Evolutionary conservation across 768 basidiomycete species (phyloP).

Genomic region (Termitomyces sp.): DNA sequence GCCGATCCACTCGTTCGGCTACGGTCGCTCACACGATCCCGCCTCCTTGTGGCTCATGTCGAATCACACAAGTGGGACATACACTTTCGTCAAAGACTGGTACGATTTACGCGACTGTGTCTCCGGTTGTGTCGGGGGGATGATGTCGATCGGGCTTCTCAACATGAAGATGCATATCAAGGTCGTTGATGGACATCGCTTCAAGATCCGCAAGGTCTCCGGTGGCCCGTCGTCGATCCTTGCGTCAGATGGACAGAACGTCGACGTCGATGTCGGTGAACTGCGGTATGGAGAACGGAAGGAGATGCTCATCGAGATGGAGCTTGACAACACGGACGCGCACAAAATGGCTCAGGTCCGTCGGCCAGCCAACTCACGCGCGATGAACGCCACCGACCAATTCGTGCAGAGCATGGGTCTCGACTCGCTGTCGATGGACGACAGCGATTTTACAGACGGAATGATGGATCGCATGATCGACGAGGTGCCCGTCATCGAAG

Average conservation of each 20-base stretch:
- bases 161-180: slow-evolving; percentile 96
- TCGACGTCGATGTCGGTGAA: slow-evolving; percentile 94
- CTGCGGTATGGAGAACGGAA: slow-evolving; percentile 94
- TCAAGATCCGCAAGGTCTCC: slow-evolving; percentile 92
- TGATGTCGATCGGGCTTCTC: slow-evolving; percentile 92
- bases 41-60: slow-evolving; percentile 99
- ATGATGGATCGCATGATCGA: slow-evolving; percentile 98
- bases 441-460: slow-evolving; percentile 77
- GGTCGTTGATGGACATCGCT: slow-evolving; percentile 85
- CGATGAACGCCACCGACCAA: slow-evolving; percentile 81
- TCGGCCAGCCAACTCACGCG: slow-evolving; percentile 23
- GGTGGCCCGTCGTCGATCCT: slow-evolving; percentile 87
- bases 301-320: slow-evolving; percentile 96
- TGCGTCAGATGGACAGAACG: slow-evolving; percentile 88
- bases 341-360: slow-evolving; percentile 32
- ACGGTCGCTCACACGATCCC: slow-evolving; percentile 95
- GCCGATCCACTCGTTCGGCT: slow-evolving; percentile 96
- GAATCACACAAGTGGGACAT: slow-evolving; percentile 95
- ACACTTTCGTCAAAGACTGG: slow-evolving; percentile 98
- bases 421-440: slow-evolving; percentile 70
- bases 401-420: slow-evolving; percentile 86
- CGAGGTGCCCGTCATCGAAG: slow-evolving; percentile 94
- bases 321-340: slow-evolving; percentile 77
- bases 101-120: slow-evolving; percentile 91
- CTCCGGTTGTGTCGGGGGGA: slow-evolving; percentile 92